Conservation (phyloP, 2,329 filamentous ascomycete species). For the Emmonsiellopsis sp. region DNA sequence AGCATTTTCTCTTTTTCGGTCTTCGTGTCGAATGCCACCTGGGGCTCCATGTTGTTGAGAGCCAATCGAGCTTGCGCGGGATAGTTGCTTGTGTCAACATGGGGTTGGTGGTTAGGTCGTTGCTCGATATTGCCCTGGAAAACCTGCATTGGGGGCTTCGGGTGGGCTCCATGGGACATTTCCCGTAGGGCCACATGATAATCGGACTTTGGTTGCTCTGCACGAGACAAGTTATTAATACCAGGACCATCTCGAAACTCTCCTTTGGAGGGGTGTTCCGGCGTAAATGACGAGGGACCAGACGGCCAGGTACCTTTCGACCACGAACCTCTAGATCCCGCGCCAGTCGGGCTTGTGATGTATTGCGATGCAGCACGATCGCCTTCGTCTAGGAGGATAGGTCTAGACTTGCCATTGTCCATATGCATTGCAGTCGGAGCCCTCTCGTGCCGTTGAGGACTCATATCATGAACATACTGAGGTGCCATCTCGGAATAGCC, state of each 20-base stretch:
- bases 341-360: constrained; percentile 30
- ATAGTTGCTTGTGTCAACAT: constrained; percentile 30
- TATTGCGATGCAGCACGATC: constrained; percentile 29
- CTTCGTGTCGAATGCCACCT: constrained; percentile 31
- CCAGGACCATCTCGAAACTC: constrained; percentile 30
- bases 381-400: constrained; percentile 38
- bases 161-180: constrained; percentile 25
- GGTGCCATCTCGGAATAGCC: constrained; percentile 31
- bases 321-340: constrained; percentile 28
- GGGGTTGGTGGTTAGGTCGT: constrained; percentile 23
- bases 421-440: constrained; percentile 23
- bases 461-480: constrained; percentile 30
- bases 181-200: constrained; percentile 33
- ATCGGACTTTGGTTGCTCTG: constrained; percentile 26
- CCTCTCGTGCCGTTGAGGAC: constrained; percentile 28
- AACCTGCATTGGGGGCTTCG: constrained; percentile 27
- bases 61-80: constrained; percentile 35
- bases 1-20: constrained; percentile 91
- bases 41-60: constrained; percentile 32
- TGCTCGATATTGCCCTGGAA: constrained; percentile 29
- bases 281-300: constrained; percentile 26
- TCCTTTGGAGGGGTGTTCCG: constrained; percentile 30
- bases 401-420: constrained; percentile 38
- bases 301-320: constrained; percentile 30
- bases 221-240: constrained; percentile 30